Percentiles rank a stretch among this genome's conserved stretches.
These are phyloP conservation scores for Catunica adiposa DNA, from an alignment of 2,329 filamentous ascomycete species.

Conservation along the genomic window DNA sequence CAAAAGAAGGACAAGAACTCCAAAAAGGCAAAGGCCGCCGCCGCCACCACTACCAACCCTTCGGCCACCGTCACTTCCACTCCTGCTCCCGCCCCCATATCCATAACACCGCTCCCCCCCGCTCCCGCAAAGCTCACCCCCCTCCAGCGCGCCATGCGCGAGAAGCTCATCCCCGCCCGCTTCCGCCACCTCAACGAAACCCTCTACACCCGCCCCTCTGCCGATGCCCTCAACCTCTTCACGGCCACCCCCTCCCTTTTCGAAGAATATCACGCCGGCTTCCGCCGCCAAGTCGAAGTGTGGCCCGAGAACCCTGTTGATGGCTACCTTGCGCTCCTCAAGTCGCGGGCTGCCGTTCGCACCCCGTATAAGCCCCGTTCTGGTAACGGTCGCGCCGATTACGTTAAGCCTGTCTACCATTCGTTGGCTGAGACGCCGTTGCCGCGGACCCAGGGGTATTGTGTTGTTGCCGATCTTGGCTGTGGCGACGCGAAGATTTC, in stretches of 20 bases:
- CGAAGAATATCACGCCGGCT: slow-evolving; percentile 87
- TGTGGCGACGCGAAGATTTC: slow-evolving; percentile 84
- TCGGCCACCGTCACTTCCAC: slow-evolving; percentile 24
- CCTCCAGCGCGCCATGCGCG: slow-evolving; percentile 82
- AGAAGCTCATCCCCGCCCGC: slow-evolving; percentile 84
- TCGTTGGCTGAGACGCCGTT: slow-evolving; percentile 32
- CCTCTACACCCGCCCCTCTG: slow-evolving; percentile 81
- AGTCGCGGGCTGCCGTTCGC: slow-evolving; percentile 37
- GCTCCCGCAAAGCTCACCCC: slow-evolving; percentile 58
- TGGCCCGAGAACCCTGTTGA: slow-evolving; percentile 97
- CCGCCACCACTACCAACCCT: slow-evolving; percentile 9
- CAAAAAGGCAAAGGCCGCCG: slow-evolving; percentile 15
- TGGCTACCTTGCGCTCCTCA: slow-evolving; percentile 59
- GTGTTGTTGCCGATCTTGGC: slow-evolving; percentile 76
- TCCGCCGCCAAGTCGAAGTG: slow-evolving; percentile 83
- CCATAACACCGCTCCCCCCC: slow-evolving; percentile 25
- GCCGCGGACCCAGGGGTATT: slow-evolving; percentile 53
- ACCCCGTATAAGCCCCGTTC: slow-evolving; percentile 16
- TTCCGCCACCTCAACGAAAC: slow-evolving; percentile 97
- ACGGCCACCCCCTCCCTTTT: slow-evolving; percentile 80
- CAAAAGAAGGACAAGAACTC: slow-evolving; percentile 25
- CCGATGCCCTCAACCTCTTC: slow-evolving; percentile 70
- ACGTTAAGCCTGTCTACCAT: slow-evolving; percentile 17
- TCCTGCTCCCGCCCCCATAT: slow-evolving; percentile 19
- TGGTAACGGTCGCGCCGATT: slow-evolving; percentile 10